Base-by-base conservation (phyloP, 1,284 basidiomycete genomes). In the Pseudozyma sp. region DNA sequence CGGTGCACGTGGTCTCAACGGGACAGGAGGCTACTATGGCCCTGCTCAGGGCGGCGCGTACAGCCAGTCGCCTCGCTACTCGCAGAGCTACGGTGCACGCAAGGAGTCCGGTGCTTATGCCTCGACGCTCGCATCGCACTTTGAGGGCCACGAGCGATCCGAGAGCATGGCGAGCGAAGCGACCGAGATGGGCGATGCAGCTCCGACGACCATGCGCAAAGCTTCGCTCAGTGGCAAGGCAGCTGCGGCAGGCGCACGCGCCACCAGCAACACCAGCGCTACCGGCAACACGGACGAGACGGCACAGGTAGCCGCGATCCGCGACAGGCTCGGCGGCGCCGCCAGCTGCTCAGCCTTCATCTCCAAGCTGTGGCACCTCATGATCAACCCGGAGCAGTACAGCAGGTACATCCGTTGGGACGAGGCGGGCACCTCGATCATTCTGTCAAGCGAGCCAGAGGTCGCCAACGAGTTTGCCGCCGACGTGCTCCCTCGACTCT, bases 261-360 rank as follows among this genome's bases (percentile, higher is more conserved):
- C 68, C 30, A 63, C 46, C 35, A 75, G 67, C 61, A 77, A 75
- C 61, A 65, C 72, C 13, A 58, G 56, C 8, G 68, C 72, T 2
- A 52, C 68, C 10, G 69, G 70, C 55, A 60, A 64, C 42, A 59
- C 68, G 30, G 77, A 80, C 57, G 81, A 84, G 67, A 82, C 69
- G 39, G 71, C 72, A 5, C 78, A 82, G 51, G 82, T 83, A 5
- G 76, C 78, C n/a, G 79, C 78, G 29, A 83, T 84, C 57, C 75
- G 82, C 43, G 81, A 84, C 46, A 63, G 80, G 10, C 68, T 83
- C 13, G 81, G 81, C 10, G 82, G 82, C 19, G 80, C 82, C 0
- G 81, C 82, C 24, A 81, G 83, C 68, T 84, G 82, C 66, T 81
- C 81, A 4, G 82, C 82, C 2, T 84, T 84, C 48, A 83, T 84